Evolutionary conservation across 2,329 filamentous ascomycete genomes (phyloP).

Genomic region (Cladophialophora chaetospira): DNA sequence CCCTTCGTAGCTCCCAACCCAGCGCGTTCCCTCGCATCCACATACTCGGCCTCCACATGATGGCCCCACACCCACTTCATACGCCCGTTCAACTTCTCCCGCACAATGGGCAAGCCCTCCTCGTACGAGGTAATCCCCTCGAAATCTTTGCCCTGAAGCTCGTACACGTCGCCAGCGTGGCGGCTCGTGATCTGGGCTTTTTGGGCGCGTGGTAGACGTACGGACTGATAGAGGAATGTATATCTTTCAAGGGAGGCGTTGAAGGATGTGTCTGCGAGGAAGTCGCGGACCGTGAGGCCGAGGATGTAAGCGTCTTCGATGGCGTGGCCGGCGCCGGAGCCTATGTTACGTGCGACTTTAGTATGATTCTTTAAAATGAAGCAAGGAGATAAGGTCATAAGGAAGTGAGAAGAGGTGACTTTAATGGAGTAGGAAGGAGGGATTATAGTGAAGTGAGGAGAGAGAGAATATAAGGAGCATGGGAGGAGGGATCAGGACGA

Average conservation of each 20-base stretch:
- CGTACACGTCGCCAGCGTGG: conserved; percentile 36
- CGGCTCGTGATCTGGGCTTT: conserved; percentile 14
- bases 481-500: not conserved
- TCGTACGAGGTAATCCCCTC: conserved; percentile 38
- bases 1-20: not conserved
- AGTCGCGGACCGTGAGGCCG: conserved; percentile 14
- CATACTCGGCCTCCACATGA: conserved; percentile 37
- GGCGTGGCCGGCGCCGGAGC: conserved; percentile 63
- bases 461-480: not conserved
- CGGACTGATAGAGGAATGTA: conserved; percentile 11
- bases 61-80: conserved; percentile 41
- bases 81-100: conserved; percentile 33
- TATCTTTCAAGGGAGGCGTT: conserved; percentile 31
- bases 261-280: not conserved
- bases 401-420: too few relatives aligned
- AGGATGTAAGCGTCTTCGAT: conserved; percentile 62
- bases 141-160: conserved; percentile 41
- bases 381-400: too few relatives aligned
- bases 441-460: too few relatives aligned
- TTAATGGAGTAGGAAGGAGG: too few relatives aligned
- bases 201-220: conserved; percentile 22
- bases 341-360: conserved; percentile 42
- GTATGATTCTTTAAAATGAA: not conserved
- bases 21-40: conserved; percentile 4
- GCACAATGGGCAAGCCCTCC: conserved; percentile 40